phyloP scores from a whole-genome alignment of 805 yeast genomes.

The Candida jianshihensis region DNA sequence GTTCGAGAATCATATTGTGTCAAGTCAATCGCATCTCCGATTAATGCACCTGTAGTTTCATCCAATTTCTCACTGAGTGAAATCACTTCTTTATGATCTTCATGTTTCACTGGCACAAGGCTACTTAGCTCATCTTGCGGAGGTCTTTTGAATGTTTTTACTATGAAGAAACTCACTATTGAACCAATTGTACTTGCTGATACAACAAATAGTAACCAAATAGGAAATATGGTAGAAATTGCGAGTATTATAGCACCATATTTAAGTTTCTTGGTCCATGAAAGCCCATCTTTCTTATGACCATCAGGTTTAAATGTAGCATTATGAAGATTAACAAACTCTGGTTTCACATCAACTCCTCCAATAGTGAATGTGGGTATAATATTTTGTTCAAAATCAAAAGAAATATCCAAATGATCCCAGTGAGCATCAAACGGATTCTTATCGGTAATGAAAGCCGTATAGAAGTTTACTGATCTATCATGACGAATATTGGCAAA shows the following conservation, averaged over 20 bases:
- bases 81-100: no score
- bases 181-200: conserved; percentile 26
- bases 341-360: conserved; percentile 34
- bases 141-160: conserved; percentile 25
- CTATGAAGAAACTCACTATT: conserved; percentile 33
- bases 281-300: conserved; percentile 4
- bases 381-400: conserved; percentile 38
- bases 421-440: conserved; percentile 66
- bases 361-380: conserved; percentile 28
- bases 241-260: conserved; percentile 18
- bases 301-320: conserved; percentile 17
- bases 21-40: conserved; percentile 20
- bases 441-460: conserved; percentile 66
- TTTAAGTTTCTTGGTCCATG: conserved; percentile 15
- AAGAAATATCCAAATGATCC: conserved; percentile 33
- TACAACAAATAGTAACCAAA: conserved; percentile 44
- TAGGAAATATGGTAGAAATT: conserved; percentile 29
- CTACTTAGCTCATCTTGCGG: conserved; percentile 7
- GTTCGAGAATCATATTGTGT: conserved; percentile 15
- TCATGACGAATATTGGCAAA: conserved; percentile 78
- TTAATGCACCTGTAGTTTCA: conserved; percentile 19
- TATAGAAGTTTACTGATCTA: conserved; percentile 81
- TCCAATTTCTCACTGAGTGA: conserved; percentile 16
- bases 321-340: conserved; percentile 43
- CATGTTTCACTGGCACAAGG: conserved; percentile 1